Percentiles rank a stretch among this genome's conserved stretches.
Evolutionary conservation across 208 protist genomes (phyloP).

Genomic region (Leishmania turanica): DNA sequence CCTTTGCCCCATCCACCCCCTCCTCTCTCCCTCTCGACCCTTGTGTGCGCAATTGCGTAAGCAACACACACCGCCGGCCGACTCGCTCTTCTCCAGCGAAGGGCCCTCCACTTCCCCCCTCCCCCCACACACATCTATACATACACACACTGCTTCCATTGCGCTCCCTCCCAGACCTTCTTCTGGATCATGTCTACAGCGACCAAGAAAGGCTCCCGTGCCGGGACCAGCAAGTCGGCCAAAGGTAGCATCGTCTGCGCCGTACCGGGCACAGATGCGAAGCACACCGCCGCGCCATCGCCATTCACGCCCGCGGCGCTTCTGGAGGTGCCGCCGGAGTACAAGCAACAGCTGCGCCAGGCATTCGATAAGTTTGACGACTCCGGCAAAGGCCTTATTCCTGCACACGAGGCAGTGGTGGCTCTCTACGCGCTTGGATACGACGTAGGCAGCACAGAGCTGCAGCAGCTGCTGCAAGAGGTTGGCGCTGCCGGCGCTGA

Average conservation of each 20-base stretch:
- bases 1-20: not conserved
- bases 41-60: not conserved
- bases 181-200: conserved; percentile 3
- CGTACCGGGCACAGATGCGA: conserved; percentile 1
- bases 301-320: conserved; percentile 41
- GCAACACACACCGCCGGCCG: not conserved
- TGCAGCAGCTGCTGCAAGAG: conserved; percentile 79
- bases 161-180: not conserved
- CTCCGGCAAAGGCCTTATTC: conserved; percentile 90
- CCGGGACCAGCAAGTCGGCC: conserved; percentile 1
- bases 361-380: conserved; percentile 97
- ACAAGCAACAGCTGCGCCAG: conserved; percentile 89
- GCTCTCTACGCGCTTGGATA: conserved; percentile 95
- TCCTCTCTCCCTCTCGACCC: not conserved
- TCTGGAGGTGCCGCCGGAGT: conserved; percentile 69
- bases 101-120: not conserved
- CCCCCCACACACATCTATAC: not conserved
- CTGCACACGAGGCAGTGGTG: conserved; percentile 90
- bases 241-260: not conserved
- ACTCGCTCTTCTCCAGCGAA: not conserved
- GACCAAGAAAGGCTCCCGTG: not conserved
- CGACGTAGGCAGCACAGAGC: conserved; percentile 89
- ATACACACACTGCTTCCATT: not conserved
- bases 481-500: conserved; percentile 56
- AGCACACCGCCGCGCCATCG: conserved; percentile 5